Evolutionary conservation across 352 stramenopile genomes (phyloP).

Genomic region (Blastocystis sp.): DNA sequence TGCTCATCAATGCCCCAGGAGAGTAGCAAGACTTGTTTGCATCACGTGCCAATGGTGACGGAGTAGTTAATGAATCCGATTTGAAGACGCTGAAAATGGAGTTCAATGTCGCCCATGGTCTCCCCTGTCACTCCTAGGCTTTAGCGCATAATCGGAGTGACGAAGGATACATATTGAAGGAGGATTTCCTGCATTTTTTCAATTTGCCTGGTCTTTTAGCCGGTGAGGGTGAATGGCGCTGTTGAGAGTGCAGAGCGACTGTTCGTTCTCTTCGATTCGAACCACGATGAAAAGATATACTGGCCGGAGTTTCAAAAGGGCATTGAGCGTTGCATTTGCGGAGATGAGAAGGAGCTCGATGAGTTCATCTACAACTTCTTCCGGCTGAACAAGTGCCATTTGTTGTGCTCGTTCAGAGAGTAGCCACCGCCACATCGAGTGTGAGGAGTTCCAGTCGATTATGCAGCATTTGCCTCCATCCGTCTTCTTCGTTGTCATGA

Average conservation of each 20-base stretch:
- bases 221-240: neutral
- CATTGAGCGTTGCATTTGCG: conserved; percentile 33
- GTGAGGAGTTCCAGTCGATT: conserved; percentile 56
- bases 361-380: conserved; percentile 60
- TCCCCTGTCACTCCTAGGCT: neutral
- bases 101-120: conserved; percentile 5
- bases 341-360: conserved; percentile 24
- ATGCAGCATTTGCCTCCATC: conserved; percentile 57
- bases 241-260: conserved; percentile 19
- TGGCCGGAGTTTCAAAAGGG: conserved; percentile 56
- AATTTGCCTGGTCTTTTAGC: conserved; percentile 47
- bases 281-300: conserved; percentile 45
- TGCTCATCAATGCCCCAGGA: neutral
- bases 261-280: conserved; percentile 52
- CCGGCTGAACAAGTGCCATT: conserved; percentile 22
- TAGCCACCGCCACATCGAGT: conserved; percentile 37
- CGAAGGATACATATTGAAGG: conserved; percentile 53
- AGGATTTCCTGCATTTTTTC: conserved; percentile 63
- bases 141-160: conserved; percentile 56
- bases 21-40: neutral
- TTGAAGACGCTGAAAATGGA: conserved; percentile 51
- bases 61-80: conserved; percentile 35
- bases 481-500: conserved; percentile 54
- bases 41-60: neutral
- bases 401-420: neutral